These are phyloP conservation scores for Aspergillus sergii DNA, from an alignment of 2,329 filamentous ascomycete genomes.

Conservation along the genomic window DNA sequence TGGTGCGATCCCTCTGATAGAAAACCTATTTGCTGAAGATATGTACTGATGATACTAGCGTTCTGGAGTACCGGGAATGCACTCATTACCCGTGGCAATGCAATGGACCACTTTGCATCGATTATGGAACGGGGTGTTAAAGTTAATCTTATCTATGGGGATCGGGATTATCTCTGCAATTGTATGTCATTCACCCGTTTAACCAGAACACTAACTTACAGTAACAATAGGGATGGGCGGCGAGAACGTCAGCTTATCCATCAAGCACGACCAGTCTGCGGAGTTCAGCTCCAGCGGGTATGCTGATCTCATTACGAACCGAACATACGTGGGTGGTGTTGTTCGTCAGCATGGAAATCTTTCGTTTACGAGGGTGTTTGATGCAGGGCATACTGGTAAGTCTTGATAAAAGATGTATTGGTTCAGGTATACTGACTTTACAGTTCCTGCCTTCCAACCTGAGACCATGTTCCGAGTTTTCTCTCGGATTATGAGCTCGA, in stretches of 20 bases:
- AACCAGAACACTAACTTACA: no score
- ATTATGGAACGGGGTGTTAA: conserved; percentile 7
- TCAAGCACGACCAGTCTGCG: background rate
- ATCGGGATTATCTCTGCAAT: conserved; percentile 10
- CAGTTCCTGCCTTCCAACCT: background rate
- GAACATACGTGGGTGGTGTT: background rate
- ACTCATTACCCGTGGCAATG: conserved; percentile 3
- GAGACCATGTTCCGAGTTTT: background rate
- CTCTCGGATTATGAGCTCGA: background rate
- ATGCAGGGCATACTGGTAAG: conserved; percentile 3
- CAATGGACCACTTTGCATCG: conserved; percentile 8
- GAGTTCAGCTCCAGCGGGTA: background rate
- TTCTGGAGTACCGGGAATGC: conserved; percentile 8
- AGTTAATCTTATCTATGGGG: conserved; percentile 7
- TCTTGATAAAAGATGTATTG: background rate
- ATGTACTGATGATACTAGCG: background rate
- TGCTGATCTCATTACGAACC: background rate
- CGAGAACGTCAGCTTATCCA: conserved; percentile 9
- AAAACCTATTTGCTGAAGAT: background rate
- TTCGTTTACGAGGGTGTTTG: conserved; percentile 5
- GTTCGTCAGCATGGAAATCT: conserved; percentile 11
- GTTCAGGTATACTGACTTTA: background rate
- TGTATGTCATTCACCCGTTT: background rate
- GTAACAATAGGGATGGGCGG: background rate
- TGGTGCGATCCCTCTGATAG: background rate